Evolutionary conservation across 148 eudicot species (phyloP), one percentile per base, ranked within the genome.

Genomic region (Linanthus parryae): DNA sequence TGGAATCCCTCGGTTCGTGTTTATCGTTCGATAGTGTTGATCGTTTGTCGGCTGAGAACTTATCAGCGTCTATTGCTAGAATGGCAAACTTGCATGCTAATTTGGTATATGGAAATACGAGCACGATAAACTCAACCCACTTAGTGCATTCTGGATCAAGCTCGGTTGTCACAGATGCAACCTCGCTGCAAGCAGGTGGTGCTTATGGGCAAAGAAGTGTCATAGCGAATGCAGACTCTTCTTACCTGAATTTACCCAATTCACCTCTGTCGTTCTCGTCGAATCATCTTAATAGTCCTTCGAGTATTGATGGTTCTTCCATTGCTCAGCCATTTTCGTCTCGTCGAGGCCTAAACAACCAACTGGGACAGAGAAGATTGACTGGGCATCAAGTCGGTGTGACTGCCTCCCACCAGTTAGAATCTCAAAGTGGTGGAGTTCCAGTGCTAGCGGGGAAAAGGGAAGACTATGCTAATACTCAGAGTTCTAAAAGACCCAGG

Each of bases 161-260:
- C 60, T 62, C 74, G 27, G 46, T 68, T 46, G 41, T 58, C 35
- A 56, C 72, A n/a, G 57, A 59, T 56, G 52, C 56, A 27, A 33
- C 61, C 54, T 67, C 65, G 28, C 29, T 58, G 10, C 49, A 48
- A 9, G 46, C 39, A 8, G 52, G 48, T 19, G 61, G 52, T 57
- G 62, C 71, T 19, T 42, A 55, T 59, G 17, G 58, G 28, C 21
- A 44, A 21, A 54, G 30, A 14, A 50, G n/a, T 51, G 47, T 45
- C 40, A 49, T 24, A 34, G 30, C 30, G 55, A 48, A 33, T 25
- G 54, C 19, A 39, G 77, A 56, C n/a, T n/a, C n/a, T 10, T 50
- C 58, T 27, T 56, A 42, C 52, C 37, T 5, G 17, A 56, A 61
- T 34, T 48, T 67, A 34, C 56, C 57, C n/a, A 49, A 67, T 13